Conservation (phyloP, 805 yeast genomes). For the Starmerella scarabaei region DNA sequence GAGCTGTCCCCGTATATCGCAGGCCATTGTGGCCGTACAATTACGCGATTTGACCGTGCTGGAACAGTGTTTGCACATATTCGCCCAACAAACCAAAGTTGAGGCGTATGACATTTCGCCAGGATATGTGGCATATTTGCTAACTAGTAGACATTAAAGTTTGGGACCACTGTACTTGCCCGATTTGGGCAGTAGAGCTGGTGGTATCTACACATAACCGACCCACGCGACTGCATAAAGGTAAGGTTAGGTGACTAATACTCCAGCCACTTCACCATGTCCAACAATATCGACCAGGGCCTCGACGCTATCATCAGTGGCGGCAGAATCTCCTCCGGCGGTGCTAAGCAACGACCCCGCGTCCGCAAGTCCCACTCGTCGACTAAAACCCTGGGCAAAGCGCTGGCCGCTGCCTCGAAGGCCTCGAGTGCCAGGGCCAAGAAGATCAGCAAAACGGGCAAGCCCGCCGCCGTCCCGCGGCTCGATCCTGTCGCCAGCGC, state of each 20-base stretch:
- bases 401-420: conserved; percentile 7
- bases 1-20: not conserved
- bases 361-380: conserved; percentile 18
- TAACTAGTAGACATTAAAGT: too few relatives aligned
- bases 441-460: conserved; percentile 23
- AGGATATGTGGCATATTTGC: conserved; percentile 1
- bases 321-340: conserved; percentile 13
- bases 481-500: conserved; percentile 32
- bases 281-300: conserved; percentile 66
- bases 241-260: not conserved
- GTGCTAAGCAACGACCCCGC: conserved; percentile 34
- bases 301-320: conserved; percentile 86
- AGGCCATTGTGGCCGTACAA: conserved; percentile 13
- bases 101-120: not conserved
- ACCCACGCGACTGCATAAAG: too few relatives aligned
- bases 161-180: too few relatives aligned
- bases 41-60: conserved; percentile 11
- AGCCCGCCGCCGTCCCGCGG: conserved; percentile 27
- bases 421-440: conserved; percentile 7
- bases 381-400: conserved; percentile 8
- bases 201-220: too few relatives aligned
- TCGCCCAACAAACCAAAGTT: not conserved
- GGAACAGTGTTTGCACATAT: conserved; percentile 3
- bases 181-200: too few relatives aligned
- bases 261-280: conserved; percentile 1